Conservation (phyloP, 1,284 basidiomycete genomes). For the Clitocybe nebularis region DNA sequence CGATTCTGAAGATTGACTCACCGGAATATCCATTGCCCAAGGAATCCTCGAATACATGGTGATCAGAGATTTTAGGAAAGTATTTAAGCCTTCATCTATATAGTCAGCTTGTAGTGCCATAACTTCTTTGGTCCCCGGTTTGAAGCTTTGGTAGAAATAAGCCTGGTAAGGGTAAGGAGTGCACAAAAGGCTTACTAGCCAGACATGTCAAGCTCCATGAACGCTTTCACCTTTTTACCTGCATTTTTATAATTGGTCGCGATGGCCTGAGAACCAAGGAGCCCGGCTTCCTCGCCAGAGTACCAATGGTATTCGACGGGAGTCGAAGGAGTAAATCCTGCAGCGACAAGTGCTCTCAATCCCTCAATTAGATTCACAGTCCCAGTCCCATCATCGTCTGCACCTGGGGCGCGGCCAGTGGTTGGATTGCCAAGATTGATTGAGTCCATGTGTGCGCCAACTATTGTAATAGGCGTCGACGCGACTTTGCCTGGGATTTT, state of each 20-base stretch:
- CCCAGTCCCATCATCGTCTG: constrained; percentile 71
- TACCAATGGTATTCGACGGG: constrained; percentile 72
- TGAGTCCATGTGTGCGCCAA: constrained; percentile 65
- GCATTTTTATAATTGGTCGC: constrained; percentile 52
- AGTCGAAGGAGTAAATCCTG: constrained; percentile 46
- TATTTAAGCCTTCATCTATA: constrained; percentile 41
- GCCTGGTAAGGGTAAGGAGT: too few species aligned
- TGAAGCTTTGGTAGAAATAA: constrained; percentile 35
- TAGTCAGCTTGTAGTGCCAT: constrained; percentile 65
- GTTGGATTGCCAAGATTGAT: constrained; percentile 45
- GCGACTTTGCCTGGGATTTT: constrained; percentile 38
- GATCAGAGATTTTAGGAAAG: constrained; percentile 36
- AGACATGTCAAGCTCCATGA: constrained; percentile 44
- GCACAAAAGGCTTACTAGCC: constrained; percentile 53
- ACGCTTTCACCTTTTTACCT: constrained; percentile 42
- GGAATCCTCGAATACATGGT: constrained; percentile 34
- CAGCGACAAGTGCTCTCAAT: constrained; percentile 49
- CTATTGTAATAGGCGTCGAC: constrained; percentile 44
- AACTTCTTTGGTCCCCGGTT: constrained; percentile 52
- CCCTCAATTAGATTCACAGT: constrained; percentile 64
- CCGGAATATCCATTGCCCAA: constrained; percentile 34
- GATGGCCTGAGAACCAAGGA: constrained; percentile 64
- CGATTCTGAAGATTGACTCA: constrained; percentile 12
- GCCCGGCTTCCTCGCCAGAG: constrained; percentile 62
- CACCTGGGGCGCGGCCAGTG: constrained; percentile 54